Percentiles rank a stretch among this genome's conserved stretches.
These are phyloP conservation scores for Gnaphalium uliginosum DNA, from an alignment of 129 eudicot genomes.

Conservation along the genomic window DNA sequence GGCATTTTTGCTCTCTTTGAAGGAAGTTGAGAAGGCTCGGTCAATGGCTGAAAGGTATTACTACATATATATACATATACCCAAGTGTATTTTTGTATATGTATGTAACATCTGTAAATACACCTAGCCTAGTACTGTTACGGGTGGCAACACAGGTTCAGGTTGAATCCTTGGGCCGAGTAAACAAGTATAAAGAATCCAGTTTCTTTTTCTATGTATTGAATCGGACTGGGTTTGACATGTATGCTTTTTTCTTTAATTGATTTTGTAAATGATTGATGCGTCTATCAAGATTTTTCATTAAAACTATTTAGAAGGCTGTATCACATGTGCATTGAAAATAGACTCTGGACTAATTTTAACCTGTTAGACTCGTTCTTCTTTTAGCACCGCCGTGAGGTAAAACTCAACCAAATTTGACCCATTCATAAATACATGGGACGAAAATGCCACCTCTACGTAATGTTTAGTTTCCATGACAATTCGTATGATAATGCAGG, in stretches of 20 bases:
- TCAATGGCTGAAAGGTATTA: slow-evolving; percentile 82
- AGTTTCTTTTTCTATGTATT: not conserved
- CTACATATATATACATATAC: not conserved
- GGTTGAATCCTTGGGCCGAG: not conserved
- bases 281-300: too few relatives aligned
- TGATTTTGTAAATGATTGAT: too few relatives aligned
- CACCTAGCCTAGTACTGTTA: not conserved
- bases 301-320: too few relatives aligned
- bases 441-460: too few relatives aligned
- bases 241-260: not conserved
- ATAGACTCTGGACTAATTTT: not conserved
- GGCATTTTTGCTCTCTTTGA: slow-evolving; percentile 62
- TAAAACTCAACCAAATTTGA: not conserved
- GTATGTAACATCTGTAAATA: not conserved
- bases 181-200: not conserved
- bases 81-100: not conserved
- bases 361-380: not conserved
- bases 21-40: slow-evolving; percentile 86
- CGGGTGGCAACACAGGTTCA: not conserved
- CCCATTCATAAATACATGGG: not conserved
- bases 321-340: not conserved
- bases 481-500: slow-evolving; percentile 40
- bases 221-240: too few relatives aligned
- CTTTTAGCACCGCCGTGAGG: not conserved
- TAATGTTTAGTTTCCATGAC: not conserved